phyloP scores from a whole-genome alignment of 1,284 basidiomycete genomes.

The Somion occarium region DNA sequence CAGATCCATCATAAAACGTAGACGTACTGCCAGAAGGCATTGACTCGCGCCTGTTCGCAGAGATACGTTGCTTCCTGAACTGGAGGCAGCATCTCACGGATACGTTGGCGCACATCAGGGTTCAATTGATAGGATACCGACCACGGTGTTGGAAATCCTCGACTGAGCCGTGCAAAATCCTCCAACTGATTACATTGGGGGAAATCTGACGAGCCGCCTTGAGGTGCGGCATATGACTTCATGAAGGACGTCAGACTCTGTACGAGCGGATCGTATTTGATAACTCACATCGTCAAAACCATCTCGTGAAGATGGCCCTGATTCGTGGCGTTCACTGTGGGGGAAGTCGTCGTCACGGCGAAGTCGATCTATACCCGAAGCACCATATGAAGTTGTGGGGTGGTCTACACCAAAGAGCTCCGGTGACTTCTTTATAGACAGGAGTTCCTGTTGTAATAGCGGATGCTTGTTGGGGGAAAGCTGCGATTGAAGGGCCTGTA shows the following conservation, averaged over 20 bases:
- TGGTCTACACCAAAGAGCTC: conserved; percentile 27
- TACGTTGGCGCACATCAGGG: conserved; percentile 45
- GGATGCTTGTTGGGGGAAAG: conserved; percentile 56
- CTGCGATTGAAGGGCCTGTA: conserved; percentile 45
- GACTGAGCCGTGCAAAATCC: conserved; percentile 55
- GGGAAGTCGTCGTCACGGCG: conserved; percentile 13
- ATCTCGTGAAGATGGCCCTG: conserved; percentile 3
- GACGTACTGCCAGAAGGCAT: conserved; percentile 68
- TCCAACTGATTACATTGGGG: conserved; percentile 24
- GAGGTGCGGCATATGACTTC: conserved; percentile 19
- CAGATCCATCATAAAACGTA: background rate
- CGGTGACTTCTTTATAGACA: conserved; percentile 27
- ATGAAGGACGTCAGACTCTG: background rate
- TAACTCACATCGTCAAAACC: conserved; percentile 11
- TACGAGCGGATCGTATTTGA: background rate
- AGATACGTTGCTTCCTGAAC: conserved; percentile 49
- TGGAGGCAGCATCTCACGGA: conserved; percentile 53
- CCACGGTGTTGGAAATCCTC: conserved; percentile 62
- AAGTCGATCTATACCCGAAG: background rate
- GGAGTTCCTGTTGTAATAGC: conserved; percentile 54
- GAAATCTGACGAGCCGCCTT: conserved; percentile 32
- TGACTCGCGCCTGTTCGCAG: conserved; percentile 54
- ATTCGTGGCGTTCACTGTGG: background rate
- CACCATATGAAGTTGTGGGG: background rate
- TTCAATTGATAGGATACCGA: conserved; percentile 40